These are phyloP conservation scores for Populus deltoides DNA, from an alignment of 345 rosid species.

Conservation along the genomic window DNA sequence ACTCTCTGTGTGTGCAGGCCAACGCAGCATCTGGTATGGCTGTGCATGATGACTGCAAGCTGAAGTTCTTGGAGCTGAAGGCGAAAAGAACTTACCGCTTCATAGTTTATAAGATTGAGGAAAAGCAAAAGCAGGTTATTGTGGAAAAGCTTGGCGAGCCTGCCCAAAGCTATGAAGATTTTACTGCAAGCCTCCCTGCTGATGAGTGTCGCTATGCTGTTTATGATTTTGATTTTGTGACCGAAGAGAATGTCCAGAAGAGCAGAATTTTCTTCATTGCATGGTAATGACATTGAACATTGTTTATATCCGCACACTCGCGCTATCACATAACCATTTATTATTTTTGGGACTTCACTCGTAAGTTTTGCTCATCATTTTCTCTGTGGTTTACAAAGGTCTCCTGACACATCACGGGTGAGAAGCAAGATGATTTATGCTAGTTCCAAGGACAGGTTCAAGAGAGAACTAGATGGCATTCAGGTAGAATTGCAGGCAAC, in stretches of 20 bases:
- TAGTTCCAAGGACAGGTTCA: conserved; percentile 61
- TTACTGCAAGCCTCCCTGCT: conserved; percentile 49
- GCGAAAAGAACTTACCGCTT: conserved; percentile 51
- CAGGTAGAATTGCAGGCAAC: conserved; percentile 65
- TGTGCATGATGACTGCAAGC: conserved; percentile 61
- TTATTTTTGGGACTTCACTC: background rate
- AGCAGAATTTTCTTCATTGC: conserved; percentile 61
- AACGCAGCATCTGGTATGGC: conserved; percentile 61
- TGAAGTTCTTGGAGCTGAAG: conserved; percentile 53
- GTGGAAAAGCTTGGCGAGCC: conserved; percentile 58
- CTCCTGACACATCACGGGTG: conserved; percentile 54
- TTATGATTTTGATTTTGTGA: conserved; percentile 54
- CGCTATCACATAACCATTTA: background rate
- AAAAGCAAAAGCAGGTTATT: conserved; percentile 51
- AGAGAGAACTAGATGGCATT: conserved; percentile 57
- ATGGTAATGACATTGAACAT: conserved; percentile 26
- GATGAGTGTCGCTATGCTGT: conserved; percentile 42
- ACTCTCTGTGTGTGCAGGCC: conserved; percentile 25
- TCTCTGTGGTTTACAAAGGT: conserved; percentile 31
- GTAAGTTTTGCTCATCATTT: background rate
- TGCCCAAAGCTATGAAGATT: conserved; percentile 42
- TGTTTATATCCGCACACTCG: background rate
- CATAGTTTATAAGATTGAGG: conserved; percentile 57
- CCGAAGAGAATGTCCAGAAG: conserved; percentile 52
- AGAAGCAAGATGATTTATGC: conserved; percentile 70